Evolutionary conservation across 805 yeast genomes (phyloP), one percentile per base, ranked within the genome.

Genomic region (Saturnispora kantuleensis): DNA sequence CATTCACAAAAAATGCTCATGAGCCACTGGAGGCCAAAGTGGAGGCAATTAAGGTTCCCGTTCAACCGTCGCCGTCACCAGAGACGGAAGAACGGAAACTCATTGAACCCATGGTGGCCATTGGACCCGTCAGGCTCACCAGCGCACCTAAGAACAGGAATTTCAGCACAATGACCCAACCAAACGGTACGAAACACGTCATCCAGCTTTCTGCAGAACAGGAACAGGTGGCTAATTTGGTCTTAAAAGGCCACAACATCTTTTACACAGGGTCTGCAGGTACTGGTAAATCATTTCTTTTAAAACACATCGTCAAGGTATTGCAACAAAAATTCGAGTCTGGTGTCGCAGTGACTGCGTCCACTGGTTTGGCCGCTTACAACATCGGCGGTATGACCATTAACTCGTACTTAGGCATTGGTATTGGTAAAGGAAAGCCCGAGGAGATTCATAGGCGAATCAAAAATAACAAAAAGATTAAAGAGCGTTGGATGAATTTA

Each of bases 231-330:
- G 69, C 85, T 10, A 74, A 77, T 9, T 62, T 84, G 44, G 95
- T 64, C 5, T 62, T 75, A 37, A 57, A 67, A 17, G 88, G 94
- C 0, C 65, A 68, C 13, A 85, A 81, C 47, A 64, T 93, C 3
- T 93, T 93, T 58, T 93, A 85, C 59, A 93, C 98, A 0, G 98
- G 98, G 41, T 87, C 97, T 31, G 98, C 98, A 0, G 98, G 98
- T 56, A 93, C 98, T 0, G 98, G 98, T 58, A 93, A 93, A 59
- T 90, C 98, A 1, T 82, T 93, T 4, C 67, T 93, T n/a, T 65
- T 93, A 41, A 72, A 74, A 49, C 69, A 77, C 10, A 67, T 84
- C 32, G 83, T 84, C 44, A 73, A 74, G 53, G 62, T 69, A 0
- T 58, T 84, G 44, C 69, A 64, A 49, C 48, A 51, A 1, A 70